Evolutionary conservation across 768 basidiomycete species (phyloP).

Genomic region (Amanita brunnescens): DNA sequence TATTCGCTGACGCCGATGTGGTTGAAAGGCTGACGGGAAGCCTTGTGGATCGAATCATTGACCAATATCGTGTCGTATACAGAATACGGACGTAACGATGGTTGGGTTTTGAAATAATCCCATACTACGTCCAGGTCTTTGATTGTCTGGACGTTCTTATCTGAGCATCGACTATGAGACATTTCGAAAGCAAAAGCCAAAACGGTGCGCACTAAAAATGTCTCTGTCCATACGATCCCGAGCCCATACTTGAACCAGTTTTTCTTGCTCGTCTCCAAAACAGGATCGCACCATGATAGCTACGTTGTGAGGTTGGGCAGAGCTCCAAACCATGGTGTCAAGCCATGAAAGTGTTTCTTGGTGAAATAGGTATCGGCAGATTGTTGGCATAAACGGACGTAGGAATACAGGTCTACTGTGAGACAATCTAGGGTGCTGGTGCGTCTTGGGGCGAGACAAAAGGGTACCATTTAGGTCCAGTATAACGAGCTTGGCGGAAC

Average conservation of each 20-base stretch:
- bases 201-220: background rate
- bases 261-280: conserved; percentile 36
- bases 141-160: conserved; percentile 17
- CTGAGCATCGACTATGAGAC: background rate
- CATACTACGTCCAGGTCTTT: conserved; percentile 74
- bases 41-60: conserved; percentile 50
- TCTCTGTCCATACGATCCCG: conserved; percentile 31
- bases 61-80: conserved; percentile 38
- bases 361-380: conserved; percentile 56
- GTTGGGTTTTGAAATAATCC: conserved; percentile 24
- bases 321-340: conserved; percentile 86
- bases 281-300: conserved; percentile 61
- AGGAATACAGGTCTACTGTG: too few species aligned
- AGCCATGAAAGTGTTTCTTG: conserved; percentile 51
- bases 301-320: conserved; percentile 75
- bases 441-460: too few species aligned
- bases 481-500: too few species aligned
- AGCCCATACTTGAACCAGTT: conserved; percentile 71
- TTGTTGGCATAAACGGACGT: conserved; percentile 56
- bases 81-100: conserved; percentile 24
- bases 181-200: background rate
- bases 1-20: conserved; percentile 75
- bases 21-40: conserved; percentile 69
- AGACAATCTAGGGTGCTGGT: too few species aligned
- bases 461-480: too few species aligned